A percentile compares a stretch with the other conserved stretches of the same genome.
These are phyloP conservation scores for Schizosaccharomyces versatilis DNA, from an alignment of 1,139 yeast species.

Conservation along the genomic window DNA sequence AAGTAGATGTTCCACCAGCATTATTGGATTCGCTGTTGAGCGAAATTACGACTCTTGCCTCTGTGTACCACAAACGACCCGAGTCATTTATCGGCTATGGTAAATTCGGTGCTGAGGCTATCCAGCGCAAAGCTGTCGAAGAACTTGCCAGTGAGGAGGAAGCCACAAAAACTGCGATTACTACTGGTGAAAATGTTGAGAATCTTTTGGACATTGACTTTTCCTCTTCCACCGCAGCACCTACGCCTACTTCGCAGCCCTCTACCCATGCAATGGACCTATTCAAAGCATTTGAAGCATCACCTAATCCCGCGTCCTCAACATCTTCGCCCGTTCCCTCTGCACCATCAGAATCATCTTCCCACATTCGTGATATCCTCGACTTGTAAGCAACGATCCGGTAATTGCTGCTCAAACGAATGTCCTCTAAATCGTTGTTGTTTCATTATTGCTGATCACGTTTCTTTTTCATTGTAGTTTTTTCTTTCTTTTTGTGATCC, in stretches of 20 bases:
- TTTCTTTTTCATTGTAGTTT: too few species aligned
- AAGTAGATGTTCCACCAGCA: conserved; percentile 46
- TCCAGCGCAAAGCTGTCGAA: conserved; percentile 36
- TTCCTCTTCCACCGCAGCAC: conserved; percentile 13
- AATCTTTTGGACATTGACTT: conserved; percentile 71
- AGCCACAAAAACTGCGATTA: conserved; percentile 31
- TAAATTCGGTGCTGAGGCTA: conserved; percentile 19
- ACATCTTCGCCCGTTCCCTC: neutral
- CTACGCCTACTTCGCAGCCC: neutral
- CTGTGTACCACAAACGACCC: conserved; percentile 75
- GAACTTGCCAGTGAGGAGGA: conserved; percentile 71
- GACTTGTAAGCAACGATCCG: neutral
- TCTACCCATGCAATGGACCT: neutral
- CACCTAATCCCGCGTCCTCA: neutral
- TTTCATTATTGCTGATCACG: too few species aligned
- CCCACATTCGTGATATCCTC: neutral
- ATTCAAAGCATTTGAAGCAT: neutral
- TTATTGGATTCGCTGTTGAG: conserved; percentile 43
- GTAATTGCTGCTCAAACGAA: too few species aligned
- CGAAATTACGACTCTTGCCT: conserved; percentile 71
- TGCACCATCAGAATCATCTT: neutral
- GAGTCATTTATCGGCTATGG: conserved; percentile 29
- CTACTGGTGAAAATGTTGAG: conserved; percentile 33
- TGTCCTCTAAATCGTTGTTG: too few species aligned
- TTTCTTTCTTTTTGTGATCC: too few species aligned